These are phyloP conservation scores for Exsudoporus floridanus DNA, from an alignment of 1,284 basidiomycete genomes.

Conservation along the genomic window DNA sequence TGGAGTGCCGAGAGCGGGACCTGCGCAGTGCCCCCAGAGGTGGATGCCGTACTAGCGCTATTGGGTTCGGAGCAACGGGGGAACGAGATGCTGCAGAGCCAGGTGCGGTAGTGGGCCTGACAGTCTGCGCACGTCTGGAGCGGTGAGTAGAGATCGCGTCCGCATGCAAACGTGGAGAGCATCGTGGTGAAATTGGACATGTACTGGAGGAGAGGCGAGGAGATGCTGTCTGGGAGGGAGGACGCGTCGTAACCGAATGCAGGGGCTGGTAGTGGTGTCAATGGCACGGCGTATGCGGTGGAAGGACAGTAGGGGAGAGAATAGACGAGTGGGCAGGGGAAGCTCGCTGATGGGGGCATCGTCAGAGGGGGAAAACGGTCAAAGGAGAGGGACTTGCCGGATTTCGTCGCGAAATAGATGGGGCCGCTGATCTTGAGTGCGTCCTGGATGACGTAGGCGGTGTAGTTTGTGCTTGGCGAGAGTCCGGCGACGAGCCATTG, in stretches of 20 bases:
- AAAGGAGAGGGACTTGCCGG: conserved; percentile 42
- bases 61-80: conserved; percentile 66
- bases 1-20: conserved; percentile 46
- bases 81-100: conserved; percentile 75
- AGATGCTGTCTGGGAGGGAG: conserved; percentile 52
- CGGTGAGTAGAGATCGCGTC: conserved; percentile 78
- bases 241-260: conserved; percentile 47
- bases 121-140: conserved; percentile 77
- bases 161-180: conserved; percentile 73
- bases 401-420: conserved; percentile 68
- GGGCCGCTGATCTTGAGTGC: conserved; percentile 57
- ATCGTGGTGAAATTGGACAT: conserved; percentile 74
- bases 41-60: conserved; percentile 18
- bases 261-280: conserved; percentile 48
- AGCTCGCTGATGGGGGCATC: conserved; percentile 43
- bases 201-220: conserved; percentile 52
- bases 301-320: conserved; percentile 74
- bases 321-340: conserved; percentile 71
- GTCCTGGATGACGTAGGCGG: conserved; percentile 58
- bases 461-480: conserved; percentile 67
- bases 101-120: conserved; percentile 69
- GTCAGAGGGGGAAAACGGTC: not conserved
- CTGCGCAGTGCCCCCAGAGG: conserved; percentile 31
- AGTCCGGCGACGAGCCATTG: conserved; percentile 66
- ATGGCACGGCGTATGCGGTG: conserved; percentile 68